These are phyloP conservation scores for Eimeria sp. DNA, from an alignment of 169 alveolate species.

Conservation along the genomic window DNA sequence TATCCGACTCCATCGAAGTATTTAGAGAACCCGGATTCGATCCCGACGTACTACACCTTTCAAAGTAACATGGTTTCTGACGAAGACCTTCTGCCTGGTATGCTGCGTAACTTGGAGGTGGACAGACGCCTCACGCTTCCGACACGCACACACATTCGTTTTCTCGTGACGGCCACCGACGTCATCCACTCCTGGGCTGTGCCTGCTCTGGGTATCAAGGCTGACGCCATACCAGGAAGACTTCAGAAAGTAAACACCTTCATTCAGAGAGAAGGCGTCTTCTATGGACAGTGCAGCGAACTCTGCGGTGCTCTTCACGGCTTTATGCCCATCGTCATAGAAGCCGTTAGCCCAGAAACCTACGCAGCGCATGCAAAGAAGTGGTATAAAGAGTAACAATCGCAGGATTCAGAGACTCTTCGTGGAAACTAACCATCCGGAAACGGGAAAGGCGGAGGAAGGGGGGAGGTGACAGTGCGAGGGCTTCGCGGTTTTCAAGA, in stretches of 20 bases:
- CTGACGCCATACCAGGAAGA: constrained; percentile 96
- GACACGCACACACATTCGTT: constrained; percentile 94
- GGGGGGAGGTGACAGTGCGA: background rate
- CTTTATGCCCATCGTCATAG: constrained; percentile 96
- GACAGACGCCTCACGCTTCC: constrained; percentile 94
- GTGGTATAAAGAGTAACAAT: constrained; percentile 91
- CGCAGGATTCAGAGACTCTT: no score
- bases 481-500: background rate
- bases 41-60: constrained; percentile 86
- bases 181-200: constrained; percentile 87
- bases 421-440: no score
- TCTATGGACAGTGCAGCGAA: constrained; percentile 95
- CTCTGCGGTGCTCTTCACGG: constrained; percentile 96
- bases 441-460: no score
- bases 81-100: constrained; percentile 87
- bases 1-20: constrained; percentile 83
- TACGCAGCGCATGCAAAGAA: constrained; percentile 96
- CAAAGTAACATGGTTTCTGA: constrained; percentile 89
- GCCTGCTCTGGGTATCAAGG: constrained; percentile 92
- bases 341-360: constrained; percentile 94
- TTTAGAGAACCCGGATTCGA: constrained; percentile 84
- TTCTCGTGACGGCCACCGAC: constrained; percentile 93
- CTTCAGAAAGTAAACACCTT: constrained; percentile 92
- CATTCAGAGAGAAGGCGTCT: constrained; percentile 96
- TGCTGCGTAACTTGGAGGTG: constrained; percentile 94